Conservation (phyloP, 2,329 filamentous ascomycete species). For the Bipolaris sorokiniana region DNA sequence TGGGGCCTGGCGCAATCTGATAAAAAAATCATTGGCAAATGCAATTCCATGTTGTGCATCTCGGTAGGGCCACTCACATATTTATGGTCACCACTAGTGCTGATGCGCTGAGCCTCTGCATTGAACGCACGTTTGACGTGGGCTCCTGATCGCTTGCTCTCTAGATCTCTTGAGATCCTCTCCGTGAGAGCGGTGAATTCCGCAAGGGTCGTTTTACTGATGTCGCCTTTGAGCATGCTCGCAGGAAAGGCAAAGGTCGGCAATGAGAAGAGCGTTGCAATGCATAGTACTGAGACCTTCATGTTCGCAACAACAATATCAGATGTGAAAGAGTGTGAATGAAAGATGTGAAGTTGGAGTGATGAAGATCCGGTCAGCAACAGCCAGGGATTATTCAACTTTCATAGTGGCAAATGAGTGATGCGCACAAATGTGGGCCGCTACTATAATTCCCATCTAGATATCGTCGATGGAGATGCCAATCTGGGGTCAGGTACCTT, state of each 20-base stretch:
- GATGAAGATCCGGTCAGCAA: not conserved
- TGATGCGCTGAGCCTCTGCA: constrained; percentile 23
- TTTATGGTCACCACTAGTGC: constrained; percentile 17
- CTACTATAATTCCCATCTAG: constrained; percentile 4
- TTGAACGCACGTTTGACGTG: constrained; percentile 17
- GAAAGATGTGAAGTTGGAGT: constrained; percentile 2
- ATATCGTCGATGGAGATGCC: constrained; percentile 5
- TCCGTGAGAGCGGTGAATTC: constrained; percentile 19
- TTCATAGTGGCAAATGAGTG: constrained; percentile 4
- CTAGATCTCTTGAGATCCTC: constrained; percentile 16
- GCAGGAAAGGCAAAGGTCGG: constrained; percentile 20
- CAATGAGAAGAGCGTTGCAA: constrained; percentile 18
- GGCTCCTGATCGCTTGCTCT: constrained; percentile 11
- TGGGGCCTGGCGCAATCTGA: constrained; percentile 12
- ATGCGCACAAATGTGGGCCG: not conserved
- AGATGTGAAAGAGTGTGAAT: constrained; percentile 5
- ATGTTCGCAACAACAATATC: constrained; percentile 10
- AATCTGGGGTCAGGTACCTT: constrained; percentile 5
- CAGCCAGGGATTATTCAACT: constrained; percentile 1
- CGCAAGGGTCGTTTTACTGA: constrained; percentile 16
- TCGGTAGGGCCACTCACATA: constrained; percentile 12
- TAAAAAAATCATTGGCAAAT: constrained; percentile 3
- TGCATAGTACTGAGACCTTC: constrained; percentile 18
- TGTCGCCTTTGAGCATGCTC: constrained; percentile 19
- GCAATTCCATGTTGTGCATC: not conserved